These are phyloP conservation scores for Ascochyta koolunga DNA, from an alignment of 2,329 filamentous ascomycete genomes.

Conservation along the genomic window DNA sequence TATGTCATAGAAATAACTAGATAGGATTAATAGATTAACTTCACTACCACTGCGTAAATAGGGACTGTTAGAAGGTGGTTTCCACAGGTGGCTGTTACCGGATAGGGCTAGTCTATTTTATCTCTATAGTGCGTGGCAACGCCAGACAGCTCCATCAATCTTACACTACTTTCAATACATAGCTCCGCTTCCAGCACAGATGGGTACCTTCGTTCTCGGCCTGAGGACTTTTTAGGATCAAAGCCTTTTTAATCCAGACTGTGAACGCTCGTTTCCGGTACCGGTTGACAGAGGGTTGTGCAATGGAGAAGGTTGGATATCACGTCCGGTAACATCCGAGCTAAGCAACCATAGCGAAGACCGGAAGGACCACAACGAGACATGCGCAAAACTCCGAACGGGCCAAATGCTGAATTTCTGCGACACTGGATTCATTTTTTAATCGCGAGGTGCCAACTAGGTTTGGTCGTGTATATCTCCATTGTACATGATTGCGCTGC, in stretches of 20 bases:
- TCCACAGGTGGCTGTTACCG: no score
- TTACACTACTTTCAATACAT: no score
- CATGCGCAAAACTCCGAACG: constrained; percentile 4
- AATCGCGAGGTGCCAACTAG: background rate
- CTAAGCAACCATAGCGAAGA: background rate
- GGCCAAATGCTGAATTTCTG: background rate
- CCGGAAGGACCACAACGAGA: background rate
- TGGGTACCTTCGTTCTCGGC: no score
- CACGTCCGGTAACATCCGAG: background rate
- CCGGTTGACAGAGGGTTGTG: background rate
- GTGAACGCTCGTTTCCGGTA: background rate
- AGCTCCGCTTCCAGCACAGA: no score
- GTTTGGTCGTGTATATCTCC: background rate
- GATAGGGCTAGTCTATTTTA: no score
- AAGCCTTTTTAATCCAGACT: background rate
- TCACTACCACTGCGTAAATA: no score
- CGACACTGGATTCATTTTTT: background rate
- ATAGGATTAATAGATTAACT: no score
- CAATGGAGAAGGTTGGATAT: background rate
- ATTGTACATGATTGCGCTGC: background rate
- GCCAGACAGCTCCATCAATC: no score
- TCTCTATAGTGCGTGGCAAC: no score
- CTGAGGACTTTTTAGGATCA: background rate
- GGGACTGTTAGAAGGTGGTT: no score
- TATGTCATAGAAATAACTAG: no score